Base-by-base conservation (phyloP, 768 basidiomycete genomes). In the Plicaturopsis crispa region DNA sequence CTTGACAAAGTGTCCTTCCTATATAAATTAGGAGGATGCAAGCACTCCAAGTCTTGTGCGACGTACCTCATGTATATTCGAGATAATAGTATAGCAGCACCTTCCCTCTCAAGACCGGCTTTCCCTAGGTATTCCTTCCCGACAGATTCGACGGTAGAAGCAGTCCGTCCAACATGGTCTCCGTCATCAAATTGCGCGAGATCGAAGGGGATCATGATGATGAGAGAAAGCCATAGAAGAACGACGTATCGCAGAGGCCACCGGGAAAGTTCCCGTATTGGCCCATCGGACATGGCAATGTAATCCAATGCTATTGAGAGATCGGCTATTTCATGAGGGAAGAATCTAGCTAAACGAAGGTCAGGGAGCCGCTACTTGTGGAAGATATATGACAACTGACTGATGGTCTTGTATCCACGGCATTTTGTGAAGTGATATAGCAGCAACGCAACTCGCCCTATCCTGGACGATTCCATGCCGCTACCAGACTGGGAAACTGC, bases 151-250 rank as follows among this genome's bases (percentile, higher is more conserved):
- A 93, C 61, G 4, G 55, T 54, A 13, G 50, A 47, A 0, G 79
- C 76, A 1, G 84, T 86, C 33, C 67, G 56, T 8, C 78, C 73
- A 17, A 53, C 48, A n/a, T 63, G 54, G 3, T 66, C 67, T 7
- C 48, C 51, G 40, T 84, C 80, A 50, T 91, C 89, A 38, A 96
- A 89, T 49, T 89, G 85, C 21, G 78, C 71, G 26, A 99, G 65
- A 53, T 88, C 81, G 57, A 99, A 99, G 0, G 96, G 96, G 13
- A 97, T 81, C 65, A 87, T 89, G 63, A 86, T 84, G 34, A 96
- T 83, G 17, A 99, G 73, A 16, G 88, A 85, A n/a, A 98, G 70
- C 94, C 94, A 98, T 8, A 96, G 67, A 6, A 99, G 67, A 18
- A 88, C 65, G 21, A 85, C 70, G 52, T 93, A 91, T 43, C 90